phyloP scores from a whole-genome alignment of 2,329 filamentous ascomycete genomes.

The Chaetomium strumarium region DNA sequence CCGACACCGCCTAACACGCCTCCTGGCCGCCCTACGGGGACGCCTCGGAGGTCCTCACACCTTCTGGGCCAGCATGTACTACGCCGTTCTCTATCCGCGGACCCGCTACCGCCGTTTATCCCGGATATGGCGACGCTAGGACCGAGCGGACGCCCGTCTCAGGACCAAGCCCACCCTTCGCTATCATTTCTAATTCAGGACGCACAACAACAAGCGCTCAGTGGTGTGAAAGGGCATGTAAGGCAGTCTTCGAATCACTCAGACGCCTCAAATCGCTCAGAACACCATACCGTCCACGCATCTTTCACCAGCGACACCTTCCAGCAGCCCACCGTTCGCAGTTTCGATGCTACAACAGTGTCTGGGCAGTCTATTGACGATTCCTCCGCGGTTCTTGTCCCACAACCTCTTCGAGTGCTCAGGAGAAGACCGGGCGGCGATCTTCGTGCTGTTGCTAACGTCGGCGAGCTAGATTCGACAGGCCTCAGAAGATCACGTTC shows the following conservation, averaged over 20 bases:
- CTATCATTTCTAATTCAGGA: constrained; percentile 28
- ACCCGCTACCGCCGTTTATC: constrained; percentile 42
- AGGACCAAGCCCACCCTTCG: constrained; percentile 32
- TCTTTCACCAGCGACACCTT: constrained; percentile 55
- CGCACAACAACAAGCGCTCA: constrained; percentile 31
- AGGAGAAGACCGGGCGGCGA: constrained; percentile 71
- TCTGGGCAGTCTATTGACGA: constrained; percentile 48
- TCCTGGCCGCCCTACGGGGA: constrained; percentile 40
- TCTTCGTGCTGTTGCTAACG: constrained; percentile 60
- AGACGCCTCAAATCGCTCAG: constrained; percentile 44
- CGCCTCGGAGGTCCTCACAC: constrained; percentile 50
- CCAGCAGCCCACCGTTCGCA: constrained; percentile 47
- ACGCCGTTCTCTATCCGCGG: constrained; percentile 32
- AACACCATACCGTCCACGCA: constrained; percentile 49
- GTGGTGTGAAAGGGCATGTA: constrained; percentile 34
- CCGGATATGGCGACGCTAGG: constrained; percentile 41
- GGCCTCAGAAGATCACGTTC: constrained; percentile 50
- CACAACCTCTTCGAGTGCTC: constrained; percentile 56
- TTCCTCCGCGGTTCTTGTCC: constrained; percentile 37
- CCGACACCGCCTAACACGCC: constrained; percentile 59
- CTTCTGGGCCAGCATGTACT: constrained; percentile 44
- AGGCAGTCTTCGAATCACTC: constrained; percentile 45
- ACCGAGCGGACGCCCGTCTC: constrained; percentile 25
- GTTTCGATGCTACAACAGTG: constrained; percentile 55
- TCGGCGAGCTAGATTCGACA: constrained; percentile 52